phyloP scores from a whole-genome alignment of 2,329 filamentous ascomycete species.

The Aspergillus piperis region DNA sequence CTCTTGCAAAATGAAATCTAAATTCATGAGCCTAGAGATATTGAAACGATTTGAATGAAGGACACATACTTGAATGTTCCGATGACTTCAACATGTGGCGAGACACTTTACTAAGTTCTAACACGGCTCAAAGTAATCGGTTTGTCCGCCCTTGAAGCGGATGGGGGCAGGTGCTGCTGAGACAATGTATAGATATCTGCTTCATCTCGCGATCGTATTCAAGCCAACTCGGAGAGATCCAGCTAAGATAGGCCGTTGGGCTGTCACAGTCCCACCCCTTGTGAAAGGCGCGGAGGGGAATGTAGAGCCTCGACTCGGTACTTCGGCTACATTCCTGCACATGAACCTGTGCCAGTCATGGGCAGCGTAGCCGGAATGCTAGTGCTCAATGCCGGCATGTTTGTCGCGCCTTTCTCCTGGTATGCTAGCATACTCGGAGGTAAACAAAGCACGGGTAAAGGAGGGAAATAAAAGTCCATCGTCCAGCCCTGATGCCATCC shows the following conservation, averaged over 20 bases:
- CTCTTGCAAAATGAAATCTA: background rate
- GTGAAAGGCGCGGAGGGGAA: background rate
- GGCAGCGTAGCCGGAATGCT: background rate
- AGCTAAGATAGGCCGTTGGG: background rate
- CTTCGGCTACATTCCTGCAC: background rate
- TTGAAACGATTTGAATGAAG: background rate
- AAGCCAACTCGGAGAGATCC: background rate
- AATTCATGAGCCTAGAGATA: background rate
- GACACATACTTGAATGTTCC: background rate
- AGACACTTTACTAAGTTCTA: background rate
- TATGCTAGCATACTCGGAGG: background rate
- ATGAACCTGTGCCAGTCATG: background rate
- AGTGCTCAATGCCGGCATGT: background rate
- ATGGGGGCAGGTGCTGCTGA: background rate
- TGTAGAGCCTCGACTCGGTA: background rate
- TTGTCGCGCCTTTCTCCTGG: background rate
- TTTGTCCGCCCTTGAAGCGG: background rate
- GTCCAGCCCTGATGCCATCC: background rate
- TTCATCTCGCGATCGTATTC: background rate
- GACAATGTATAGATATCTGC: background rate
- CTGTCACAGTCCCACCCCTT: background rate
- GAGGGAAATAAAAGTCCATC: background rate
- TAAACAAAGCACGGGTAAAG: background rate
- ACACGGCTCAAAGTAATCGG: background rate
- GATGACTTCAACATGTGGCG: background rate